Percentiles rank a stretch among this genome's conserved stretches.
phyloP scores from a whole-genome alignment of 75 land plant species.

The Picea glauca region DNA sequence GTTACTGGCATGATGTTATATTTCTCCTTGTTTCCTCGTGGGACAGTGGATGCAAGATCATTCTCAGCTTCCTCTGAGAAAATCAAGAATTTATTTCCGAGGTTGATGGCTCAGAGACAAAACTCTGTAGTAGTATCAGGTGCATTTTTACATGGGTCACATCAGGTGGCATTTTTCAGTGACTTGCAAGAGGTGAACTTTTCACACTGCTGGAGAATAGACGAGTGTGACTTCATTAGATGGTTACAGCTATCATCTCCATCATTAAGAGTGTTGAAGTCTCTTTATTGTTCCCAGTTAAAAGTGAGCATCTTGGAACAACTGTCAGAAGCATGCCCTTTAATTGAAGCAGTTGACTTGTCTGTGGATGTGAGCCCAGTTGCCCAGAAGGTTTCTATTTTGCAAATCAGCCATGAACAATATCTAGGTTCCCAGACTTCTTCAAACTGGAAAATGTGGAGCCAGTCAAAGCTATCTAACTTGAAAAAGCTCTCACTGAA shows the following conservation, averaged over 20 bases:
- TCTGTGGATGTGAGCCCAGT: conserved; percentile 34
- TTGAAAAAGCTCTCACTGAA: conserved; percentile 38
- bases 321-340: conserved; percentile 24
- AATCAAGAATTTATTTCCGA: neutral
- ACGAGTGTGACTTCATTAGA: conserved; percentile 26
- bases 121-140: neutral
- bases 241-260: conserved; percentile 40
- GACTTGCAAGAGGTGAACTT: conserved; percentile 37
- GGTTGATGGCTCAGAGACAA: neutral
- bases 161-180: conserved; percentile 18
- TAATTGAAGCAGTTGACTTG: conserved; percentile 33
- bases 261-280: conserved; percentile 30
- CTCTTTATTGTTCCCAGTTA: conserved; percentile 24
- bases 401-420: conserved; percentile 16
- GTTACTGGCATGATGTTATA: conserved; percentile 24
- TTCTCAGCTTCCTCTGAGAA: neutral
- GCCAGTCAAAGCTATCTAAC: conserved; percentile 10
- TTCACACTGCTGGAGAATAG: conserved; percentile 35
- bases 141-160: neutral
- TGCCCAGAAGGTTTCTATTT: conserved; percentile 20
- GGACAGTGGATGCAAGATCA: neutral
- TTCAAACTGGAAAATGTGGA: conserved; percentile 4
- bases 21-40: conserved; percentile 17
- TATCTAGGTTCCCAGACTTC: neutral
- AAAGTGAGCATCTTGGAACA: conserved; percentile 16